Evolutionary conservation across 108 stramenopile genomes (phyloP).

Genomic region (Hondaea fermentalgiana): DNA sequence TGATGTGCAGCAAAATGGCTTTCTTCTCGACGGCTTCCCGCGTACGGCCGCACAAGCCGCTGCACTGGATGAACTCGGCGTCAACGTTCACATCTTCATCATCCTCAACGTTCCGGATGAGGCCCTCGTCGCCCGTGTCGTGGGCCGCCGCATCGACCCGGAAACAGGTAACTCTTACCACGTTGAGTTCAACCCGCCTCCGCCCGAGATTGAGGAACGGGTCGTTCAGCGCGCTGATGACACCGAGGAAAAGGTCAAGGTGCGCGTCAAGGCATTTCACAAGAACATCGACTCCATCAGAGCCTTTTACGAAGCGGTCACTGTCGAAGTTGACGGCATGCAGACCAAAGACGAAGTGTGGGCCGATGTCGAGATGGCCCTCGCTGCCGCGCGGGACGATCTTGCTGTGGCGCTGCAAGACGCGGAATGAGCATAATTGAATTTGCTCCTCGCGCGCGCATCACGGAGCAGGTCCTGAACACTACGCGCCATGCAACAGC

Average conservation of each 20-base stretch:
- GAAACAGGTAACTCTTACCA: constrained; percentile 92
- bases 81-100: constrained; percentile 74
- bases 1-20: constrained; percentile 74
- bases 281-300: constrained; percentile 84
- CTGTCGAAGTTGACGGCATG: constrained; percentile 71
- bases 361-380: constrained; percentile 47
- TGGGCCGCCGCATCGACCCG: constrained; percentile 87
- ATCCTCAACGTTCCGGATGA: constrained; percentile 86
- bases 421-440: not conserved
- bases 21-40: constrained; percentile 95
- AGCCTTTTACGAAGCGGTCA: constrained; percentile 79
- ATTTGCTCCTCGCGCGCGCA: too few species aligned
- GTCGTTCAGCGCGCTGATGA: constrained; percentile 80
- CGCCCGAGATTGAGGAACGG: constrained; percentile 57
- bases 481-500: too few species aligned
- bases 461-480: too few species aligned
- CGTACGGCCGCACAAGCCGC: constrained; percentile 84
- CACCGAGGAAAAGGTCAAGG: constrained; percentile 87
- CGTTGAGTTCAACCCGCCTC: constrained; percentile 78
- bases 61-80: constrained; percentile 65
- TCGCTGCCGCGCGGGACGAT: constrained; percentile 35
- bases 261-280: constrained; percentile 78
- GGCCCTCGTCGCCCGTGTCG: constrained; percentile 81
- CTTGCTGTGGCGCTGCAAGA: not conserved
- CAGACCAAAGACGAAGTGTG: constrained; percentile 81